Evolutionary conservation across 768 basidiomycete genomes (phyloP).

Genomic region (Boletus rex-veris): DNA sequence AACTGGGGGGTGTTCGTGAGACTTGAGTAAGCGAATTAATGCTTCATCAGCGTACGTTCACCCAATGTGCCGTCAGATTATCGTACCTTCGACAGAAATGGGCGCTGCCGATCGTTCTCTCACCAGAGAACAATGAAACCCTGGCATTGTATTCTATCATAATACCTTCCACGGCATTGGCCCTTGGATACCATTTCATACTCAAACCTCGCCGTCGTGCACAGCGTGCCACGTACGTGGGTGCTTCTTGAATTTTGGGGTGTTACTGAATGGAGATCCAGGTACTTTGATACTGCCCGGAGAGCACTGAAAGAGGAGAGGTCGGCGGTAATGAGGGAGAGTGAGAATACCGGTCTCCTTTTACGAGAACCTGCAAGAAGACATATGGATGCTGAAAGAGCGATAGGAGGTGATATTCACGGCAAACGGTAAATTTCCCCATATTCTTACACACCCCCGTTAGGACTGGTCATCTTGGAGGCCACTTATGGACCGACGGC

Average conservation of each 20-base stretch:
- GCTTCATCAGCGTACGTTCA: constrained; percentile 12
- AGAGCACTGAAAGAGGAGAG: constrained; percentile 62
- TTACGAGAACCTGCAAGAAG: constrained; percentile 66
- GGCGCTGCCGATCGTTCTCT: constrained; percentile 54
- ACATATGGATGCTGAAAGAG: constrained; percentile 59
- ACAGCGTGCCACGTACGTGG: constrained; percentile 49
- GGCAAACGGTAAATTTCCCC: constrained; percentile 1
- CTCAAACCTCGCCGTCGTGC: constrained; percentile 53
- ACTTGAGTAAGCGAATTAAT: constrained; percentile 44
- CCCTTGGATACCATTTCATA: constrained; percentile 54
- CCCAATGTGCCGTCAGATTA: constrained; percentile 36
- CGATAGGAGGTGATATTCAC: constrained; percentile 55
- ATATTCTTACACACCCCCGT: constrained; percentile 15
- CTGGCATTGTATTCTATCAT: constrained; percentile 51
- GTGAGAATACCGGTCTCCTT: constrained; percentile 56
- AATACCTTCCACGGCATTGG: constrained; percentile 51
- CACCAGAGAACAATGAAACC: constrained; percentile 43
- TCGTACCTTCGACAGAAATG: constrained; percentile 56
- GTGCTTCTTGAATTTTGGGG: constrained; percentile 8
- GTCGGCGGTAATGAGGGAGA: constrained; percentile 57
- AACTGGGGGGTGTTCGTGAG: constrained; percentile 48
- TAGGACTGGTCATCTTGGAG: constrained; percentile 74
- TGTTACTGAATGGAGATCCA: constrained; percentile 32
- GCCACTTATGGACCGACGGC: constrained; percentile 67
- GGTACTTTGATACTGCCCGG: constrained; percentile 65